Evolutionary conservation across 176 grass and related monocot species (phyloP).

Genomic region (Lolium perenne): DNA sequence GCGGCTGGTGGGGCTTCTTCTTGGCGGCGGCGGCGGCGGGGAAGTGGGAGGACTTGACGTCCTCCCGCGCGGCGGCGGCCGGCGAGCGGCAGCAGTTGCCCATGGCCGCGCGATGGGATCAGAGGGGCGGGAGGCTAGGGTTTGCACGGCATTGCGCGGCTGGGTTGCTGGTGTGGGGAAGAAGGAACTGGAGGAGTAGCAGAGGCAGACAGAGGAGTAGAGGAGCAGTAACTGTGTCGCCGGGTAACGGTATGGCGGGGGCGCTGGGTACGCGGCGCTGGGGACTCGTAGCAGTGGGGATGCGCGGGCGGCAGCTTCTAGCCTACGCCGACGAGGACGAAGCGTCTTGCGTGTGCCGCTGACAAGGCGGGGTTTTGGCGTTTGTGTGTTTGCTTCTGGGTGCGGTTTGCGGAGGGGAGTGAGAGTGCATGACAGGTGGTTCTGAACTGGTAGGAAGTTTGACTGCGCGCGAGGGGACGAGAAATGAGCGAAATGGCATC

Average conservation of each 20-base stretch:
- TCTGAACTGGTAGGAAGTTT: neutral
- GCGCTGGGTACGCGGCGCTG: slow-evolving; percentile 24
- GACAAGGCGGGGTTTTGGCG: neutral
- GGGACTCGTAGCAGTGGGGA: slow-evolving; percentile 40
- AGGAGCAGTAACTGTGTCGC: slow-evolving; percentile 51
- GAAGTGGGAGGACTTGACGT: slow-evolving; percentile 82
- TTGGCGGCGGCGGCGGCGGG: slow-evolving; percentile 52
- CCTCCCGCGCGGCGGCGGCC: slow-evolving; percentile 88
- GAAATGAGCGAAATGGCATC: no score
- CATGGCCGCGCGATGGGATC: slow-evolving; percentile 59
- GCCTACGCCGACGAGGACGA: slow-evolving; percentile 4
- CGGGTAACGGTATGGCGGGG: slow-evolving; percentile 47
- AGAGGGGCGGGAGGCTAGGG: slow-evolving; percentile 46
- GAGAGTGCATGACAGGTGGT: no score
- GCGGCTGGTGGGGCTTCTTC: slow-evolving; percentile 72
- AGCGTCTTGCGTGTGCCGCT: neutral
- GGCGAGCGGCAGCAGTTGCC: slow-evolving; percentile 99
- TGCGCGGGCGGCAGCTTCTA: neutral
- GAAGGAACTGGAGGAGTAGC: neutral
- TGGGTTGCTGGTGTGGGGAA: neutral
- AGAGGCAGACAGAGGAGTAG: neutral
- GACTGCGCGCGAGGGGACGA: no score
- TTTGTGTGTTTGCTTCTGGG: neutral
- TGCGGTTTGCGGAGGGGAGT: neutral
- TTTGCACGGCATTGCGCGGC: slow-evolving; percentile 55